These are phyloP conservation scores for Rhizomucor miehei DNA, from an alignment of 371 early-diverging fungal species.

Conservation along the genomic window DNA sequence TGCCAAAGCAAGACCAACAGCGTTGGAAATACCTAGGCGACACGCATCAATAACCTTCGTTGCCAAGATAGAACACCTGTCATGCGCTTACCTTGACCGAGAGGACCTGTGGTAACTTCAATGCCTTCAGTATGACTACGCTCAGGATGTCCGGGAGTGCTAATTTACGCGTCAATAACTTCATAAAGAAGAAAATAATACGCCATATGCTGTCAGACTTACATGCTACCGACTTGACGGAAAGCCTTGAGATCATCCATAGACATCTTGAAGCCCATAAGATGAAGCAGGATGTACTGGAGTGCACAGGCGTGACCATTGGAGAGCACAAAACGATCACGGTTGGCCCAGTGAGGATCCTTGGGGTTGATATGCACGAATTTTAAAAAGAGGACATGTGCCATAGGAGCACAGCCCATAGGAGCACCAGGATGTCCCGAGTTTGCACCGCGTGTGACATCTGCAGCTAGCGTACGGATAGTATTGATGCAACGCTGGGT, in stretches of 20 bases:
- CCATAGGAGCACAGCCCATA: slow-evolving; percentile 95
- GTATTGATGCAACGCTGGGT: slow-evolving; percentile 80
- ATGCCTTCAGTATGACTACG: slow-evolving; percentile 82
- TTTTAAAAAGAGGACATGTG: slow-evolving; percentile 85
- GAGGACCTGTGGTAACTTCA: slow-evolving; percentile 99
- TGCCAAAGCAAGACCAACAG: slow-evolving; percentile 97
- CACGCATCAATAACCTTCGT: not conserved
- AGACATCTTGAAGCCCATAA: slow-evolving; percentile 85
- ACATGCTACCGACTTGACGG: slow-evolving; percentile 87
- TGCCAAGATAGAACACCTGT: not conserved
- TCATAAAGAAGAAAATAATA: slow-evolving; percentile 6
- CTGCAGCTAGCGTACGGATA: slow-evolving; percentile 90
- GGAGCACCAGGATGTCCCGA: slow-evolving; percentile 99
- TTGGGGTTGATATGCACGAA: slow-evolving; percentile 82
- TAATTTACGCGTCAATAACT: slow-evolving; percentile 15
- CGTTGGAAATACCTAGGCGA: slow-evolving; percentile 70
- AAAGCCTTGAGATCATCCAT: slow-evolving; percentile 95
- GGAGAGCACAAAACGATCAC: slow-evolving; percentile 98
- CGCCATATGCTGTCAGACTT: slow-evolving; percentile 13
- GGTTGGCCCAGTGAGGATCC: slow-evolving; percentile 85
- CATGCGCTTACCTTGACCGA: slow-evolving; percentile 91
- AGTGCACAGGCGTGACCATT: slow-evolving; percentile 99
- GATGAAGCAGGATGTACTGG: slow-evolving; percentile 91
- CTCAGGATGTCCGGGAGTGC: slow-evolving; percentile 97
- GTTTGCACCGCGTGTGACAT: slow-evolving; percentile 89